Conservation (phyloP, 306 rosid species). For the Castanea sativa region DNA sequence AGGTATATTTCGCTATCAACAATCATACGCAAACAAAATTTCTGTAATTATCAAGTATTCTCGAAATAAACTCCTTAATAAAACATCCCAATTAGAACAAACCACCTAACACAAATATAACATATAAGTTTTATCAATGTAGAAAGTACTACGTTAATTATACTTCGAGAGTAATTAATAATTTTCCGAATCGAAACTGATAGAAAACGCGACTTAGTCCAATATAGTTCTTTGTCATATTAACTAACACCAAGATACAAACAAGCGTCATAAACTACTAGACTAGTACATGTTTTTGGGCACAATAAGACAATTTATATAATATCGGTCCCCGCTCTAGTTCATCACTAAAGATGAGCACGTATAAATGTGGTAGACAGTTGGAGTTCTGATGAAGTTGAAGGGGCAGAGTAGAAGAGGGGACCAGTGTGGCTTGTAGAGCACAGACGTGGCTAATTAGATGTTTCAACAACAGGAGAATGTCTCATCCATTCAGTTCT, state of each 20-base stretch:
- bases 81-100: too few relatives aligned
- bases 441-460: background rate
- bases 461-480: background rate
- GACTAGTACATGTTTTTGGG: background rate
- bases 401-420: background rate
- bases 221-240: slow-evolving; percentile 14
- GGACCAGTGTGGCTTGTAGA: slow-evolving; percentile 42
- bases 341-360: background rate
- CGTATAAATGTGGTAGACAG: background rate
- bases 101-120: too few relatives aligned
- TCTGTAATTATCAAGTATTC: too few relatives aligned
- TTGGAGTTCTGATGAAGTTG: slow-evolving; percentile 12
- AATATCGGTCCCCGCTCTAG: slow-evolving; percentile 34
- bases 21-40: too few relatives aligned
- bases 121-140: too few relatives aligned
- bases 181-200: too few relatives aligned
- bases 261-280: background rate
- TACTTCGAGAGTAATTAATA: too few relatives aligned
- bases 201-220: background rate
- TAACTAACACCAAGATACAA: slow-evolving; percentile 9
- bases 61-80: too few relatives aligned
- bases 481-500: background rate
- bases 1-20: too few relatives aligned
- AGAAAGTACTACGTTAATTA: too few relatives aligned
- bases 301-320: background rate